Base-by-base conservation (phyloP, 208 protist genomes). In the Trypanosoma cruzi region DNA sequence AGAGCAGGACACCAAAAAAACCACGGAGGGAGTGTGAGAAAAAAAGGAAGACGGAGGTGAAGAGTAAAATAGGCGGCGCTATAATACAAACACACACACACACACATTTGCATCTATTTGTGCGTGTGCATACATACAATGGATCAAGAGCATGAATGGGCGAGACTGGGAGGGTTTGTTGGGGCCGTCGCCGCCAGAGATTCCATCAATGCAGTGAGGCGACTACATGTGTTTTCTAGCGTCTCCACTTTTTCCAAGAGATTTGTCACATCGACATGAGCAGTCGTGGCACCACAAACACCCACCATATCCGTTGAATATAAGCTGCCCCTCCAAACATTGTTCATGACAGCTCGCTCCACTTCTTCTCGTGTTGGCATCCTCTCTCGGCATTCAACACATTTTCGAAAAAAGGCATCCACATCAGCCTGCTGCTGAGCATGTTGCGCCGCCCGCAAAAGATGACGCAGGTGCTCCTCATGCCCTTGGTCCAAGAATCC, bases 391-490 rank as follows among this genome's bases (percentile, higher is more conserved):
- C 42, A 6, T 3, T 34, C 31, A 14, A 54, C 24, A 13, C 42
- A 31, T 34, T 34, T 34, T 80, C 72, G 68, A 80, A 79, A 22
- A 88, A 79, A 53, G 70, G 81, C 50, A 31, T 89, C 81, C 13
- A 85, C 81, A 31, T 92, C 86, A 68, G 84, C 82, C 31, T 77
- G 62, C 18, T 80, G 80, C 62, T 92, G 86, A 52, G 79, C 71
- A n/a, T 78, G 68, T 62, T 77, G 78, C 31, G 81, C 86, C n/a
- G 65, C 65, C 37, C 63, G 53, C 55, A 84, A 60, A 4, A 68
- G 74, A 22, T 77, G 34, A 36, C 79, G 71, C 26, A 88, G 64
- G 50, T 83, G 79, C 48, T 69, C 57, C 50, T 61, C 75, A 50
- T 86, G 80, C 64, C 86, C 75, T 52, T 71, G 79, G 5, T 61